Conservation (phyloP, 305 asterid genomes). For the Solanum hybrid region DNA sequence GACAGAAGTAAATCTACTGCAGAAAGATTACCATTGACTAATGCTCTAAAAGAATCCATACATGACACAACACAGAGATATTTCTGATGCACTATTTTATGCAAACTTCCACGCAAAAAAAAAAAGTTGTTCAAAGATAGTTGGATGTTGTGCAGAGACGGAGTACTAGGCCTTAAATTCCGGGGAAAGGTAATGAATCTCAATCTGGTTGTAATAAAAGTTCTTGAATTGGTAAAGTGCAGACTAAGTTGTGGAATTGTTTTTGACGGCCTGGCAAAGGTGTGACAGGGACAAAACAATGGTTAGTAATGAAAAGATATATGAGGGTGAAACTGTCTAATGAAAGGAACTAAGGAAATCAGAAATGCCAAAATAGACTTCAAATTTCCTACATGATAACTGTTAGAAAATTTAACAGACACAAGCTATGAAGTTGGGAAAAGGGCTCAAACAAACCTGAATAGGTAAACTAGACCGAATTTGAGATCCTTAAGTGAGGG, state of each 20-base stretch:
- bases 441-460: background rate
- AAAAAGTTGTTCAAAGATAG: background rate
- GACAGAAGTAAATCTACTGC: background rate
- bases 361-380: background rate
- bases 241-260: background rate
- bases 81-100: background rate
- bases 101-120: background rate
- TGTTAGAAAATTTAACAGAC: background rate
- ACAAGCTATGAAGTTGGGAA: background rate
- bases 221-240: background rate
- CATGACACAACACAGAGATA: background rate
- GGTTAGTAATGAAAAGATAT: background rate
- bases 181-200: background rate
- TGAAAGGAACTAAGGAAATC: background rate
- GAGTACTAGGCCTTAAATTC: background rate
- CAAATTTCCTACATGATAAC: background rate
- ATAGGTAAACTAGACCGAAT: background rate
- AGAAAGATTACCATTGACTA: background rate
- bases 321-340: background rate
- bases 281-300: background rate
- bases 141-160: background rate
- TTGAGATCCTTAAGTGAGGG: background rate
- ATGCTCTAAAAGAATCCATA: background rate
- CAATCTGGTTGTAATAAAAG: background rate
- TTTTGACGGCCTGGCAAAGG: background rate